Base-by-base conservation (phyloP, 345 rosid species). In the Eucalyptus virginea region DNA sequence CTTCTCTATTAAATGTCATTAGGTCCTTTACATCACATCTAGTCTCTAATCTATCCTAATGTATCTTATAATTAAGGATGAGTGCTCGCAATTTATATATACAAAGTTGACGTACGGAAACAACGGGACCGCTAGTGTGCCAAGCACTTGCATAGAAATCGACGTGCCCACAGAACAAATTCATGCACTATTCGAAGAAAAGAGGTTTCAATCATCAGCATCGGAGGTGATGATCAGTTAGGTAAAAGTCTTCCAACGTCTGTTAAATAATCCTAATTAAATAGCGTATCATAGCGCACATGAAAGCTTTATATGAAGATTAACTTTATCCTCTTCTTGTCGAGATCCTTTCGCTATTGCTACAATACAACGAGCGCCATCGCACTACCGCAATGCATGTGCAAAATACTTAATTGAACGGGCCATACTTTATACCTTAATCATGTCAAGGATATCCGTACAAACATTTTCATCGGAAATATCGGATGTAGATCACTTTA, bases 311-410 rank as follows among this genome's bases (percentile, higher is more conserved):
- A 45, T 45, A 23, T 6, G 7, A 51, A 86, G 40, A 86, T 49
- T 37, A 47, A 86, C 93, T 92, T 92, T 90, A 88, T 93, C 90
- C 91, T 87, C 91, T 56, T 11, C 62, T 89, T 88, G 88, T 90
- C 90, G 90, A 90, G 89, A 89, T 88, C 87, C 52, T 60, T 23
- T 48, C 45, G 26, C 67, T 16, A 19, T n/a, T 48, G 6, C 24
- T 34, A 45, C 34, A 13, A 23, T 4, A 56, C 45, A 37, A 72
- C 13, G 28, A 11, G 83, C 83, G 24, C 81, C 15, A 72, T 72
- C 45, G 28, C 83, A 37, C 83, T 18, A 19, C 21, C 11, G 44
- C 37, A 19, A 34, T 72, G 81, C 81, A 34, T 9, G 40, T 72
- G 40, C 81, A 34, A 18, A 34, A 34, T 19, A 19, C 42, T 32